Evolutionary conservation across 2,329 filamentous ascomycete genomes (phyloP), one percentile per base, ranked within the genome.

Genomic region (Aschersonia sp.): DNA sequence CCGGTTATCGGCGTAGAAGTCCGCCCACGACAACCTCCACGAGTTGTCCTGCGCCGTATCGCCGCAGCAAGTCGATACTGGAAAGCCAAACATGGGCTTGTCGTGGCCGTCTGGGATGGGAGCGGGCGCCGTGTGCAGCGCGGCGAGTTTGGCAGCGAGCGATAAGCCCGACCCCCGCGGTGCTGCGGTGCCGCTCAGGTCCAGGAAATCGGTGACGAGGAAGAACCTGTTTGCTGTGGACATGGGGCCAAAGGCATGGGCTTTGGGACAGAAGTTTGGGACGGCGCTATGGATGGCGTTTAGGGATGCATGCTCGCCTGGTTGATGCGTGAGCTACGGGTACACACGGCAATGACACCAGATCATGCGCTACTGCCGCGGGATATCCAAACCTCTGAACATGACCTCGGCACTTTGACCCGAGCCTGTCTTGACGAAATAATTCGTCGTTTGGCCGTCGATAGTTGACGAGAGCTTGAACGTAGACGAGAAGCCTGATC

Each of bases 41-140:
- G 66, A 66, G 59, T 95, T 97, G 44, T 87, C 77, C 65, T 95
- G 90, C 41, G 74, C 75, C 6, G 87, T 92, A 43, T 86, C 77
- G 2, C 89, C 89, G 63, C 90, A 95, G 64, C 85, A 95, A 0
- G 89, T 95, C 1, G 83, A 68, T 0, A 83, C 81, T 0, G 85
- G 84, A 58, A 95, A 95, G 2, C 90, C 90, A 54, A 90, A 95
- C 64, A 80, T 70, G 3, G 79, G 78, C 39, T 59, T 69, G 1
- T 72, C 64, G 52, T 76, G 71, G 22, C 77, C 78, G 9, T 74
- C 62, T 1, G 81, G 81, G 0, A 71, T 62, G 0, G 86, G 84
- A 0, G 84, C 85, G 0, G 83, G 78, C 1, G 81, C 87, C 2
- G 76, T 81, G 62, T 95, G 90, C 43, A 95, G 67, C 57, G 74